phyloP scores from a whole-genome alignment of 768 basidiomycete species.

The Pluteus cervinus region DNA sequence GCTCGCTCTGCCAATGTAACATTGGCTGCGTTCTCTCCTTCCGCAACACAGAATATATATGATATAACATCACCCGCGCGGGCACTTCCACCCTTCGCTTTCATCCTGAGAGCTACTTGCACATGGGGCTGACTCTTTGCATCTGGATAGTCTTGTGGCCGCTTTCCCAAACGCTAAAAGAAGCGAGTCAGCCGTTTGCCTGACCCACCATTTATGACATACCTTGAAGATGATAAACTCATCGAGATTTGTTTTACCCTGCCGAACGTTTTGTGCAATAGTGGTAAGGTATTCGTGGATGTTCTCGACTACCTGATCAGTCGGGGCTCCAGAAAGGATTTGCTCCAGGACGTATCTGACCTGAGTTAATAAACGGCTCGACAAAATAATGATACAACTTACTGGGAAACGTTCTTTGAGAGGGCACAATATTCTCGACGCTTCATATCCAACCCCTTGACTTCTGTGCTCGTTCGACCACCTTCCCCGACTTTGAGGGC shows the following conservation, averaged over 20 bases:
- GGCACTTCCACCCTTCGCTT: conserved; percentile 73
- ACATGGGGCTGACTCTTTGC: conserved; percentile 94
- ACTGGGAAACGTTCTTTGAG: conserved; percentile 93
- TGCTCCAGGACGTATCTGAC: conserved; percentile 84
- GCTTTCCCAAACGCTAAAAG: conserved; percentile 87
- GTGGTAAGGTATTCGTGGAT: conserved; percentile 88
- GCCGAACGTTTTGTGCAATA: conserved; percentile 73
- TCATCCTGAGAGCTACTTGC: conserved; percentile 90
- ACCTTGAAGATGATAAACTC: conserved; percentile 97
- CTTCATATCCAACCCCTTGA: conserved; percentile 99
- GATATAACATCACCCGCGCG: conserved; percentile 91
- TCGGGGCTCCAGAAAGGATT: conserved; percentile 85
- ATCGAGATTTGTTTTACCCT: conserved; percentile 75
- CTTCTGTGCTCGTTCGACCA: conserved; percentile 69
- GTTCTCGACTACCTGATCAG: conserved; percentile 82
- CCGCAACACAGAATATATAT: conserved; percentile 85
- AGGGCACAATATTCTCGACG: conserved; percentile 90
- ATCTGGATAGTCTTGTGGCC: conserved; percentile 96
- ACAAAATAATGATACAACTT: conserved; percentile 21
- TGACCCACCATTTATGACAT: conserved; percentile 6
- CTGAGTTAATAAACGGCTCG: neutral
- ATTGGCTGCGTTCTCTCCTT: conserved; percentile 66
- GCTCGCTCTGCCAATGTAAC: conserved; percentile 84
- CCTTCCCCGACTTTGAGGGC: conserved; percentile 92
- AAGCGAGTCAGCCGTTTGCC: neutral